Evolutionary conservation across 2,329 filamentous ascomycete genomes (phyloP).

Genomic region (Coniella vitis): DNA sequence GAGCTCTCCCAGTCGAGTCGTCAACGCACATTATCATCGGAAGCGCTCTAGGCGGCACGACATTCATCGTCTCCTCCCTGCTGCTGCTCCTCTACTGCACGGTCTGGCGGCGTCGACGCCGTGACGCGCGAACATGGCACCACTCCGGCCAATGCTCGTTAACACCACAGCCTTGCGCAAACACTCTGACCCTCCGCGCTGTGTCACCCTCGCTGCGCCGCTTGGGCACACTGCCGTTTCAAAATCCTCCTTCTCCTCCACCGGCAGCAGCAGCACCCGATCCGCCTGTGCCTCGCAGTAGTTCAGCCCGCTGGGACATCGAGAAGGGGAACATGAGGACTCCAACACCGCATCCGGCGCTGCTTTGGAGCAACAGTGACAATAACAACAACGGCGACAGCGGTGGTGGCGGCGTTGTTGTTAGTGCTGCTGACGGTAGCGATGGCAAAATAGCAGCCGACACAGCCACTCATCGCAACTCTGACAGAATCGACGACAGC

Average conservation of each 20-base stretch:
- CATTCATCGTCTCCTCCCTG: slow-evolving; percentile 1
- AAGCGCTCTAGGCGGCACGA: slow-evolving; percentile 3
- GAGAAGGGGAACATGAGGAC: slow-evolving; percentile 2
- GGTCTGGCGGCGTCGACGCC: not conserved
- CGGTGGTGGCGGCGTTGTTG: not conserved
- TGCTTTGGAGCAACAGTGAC: not conserved
- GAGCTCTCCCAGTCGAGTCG: not conserved
- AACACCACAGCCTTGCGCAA: not conserved
- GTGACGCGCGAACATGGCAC: too few relatives aligned
- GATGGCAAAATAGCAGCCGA: too few relatives aligned
- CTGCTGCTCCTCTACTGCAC: not conserved
- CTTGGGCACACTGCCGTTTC: not conserved
- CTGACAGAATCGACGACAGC: too few relatives aligned
- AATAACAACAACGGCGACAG: not conserved
- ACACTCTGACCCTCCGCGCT: not conserved
- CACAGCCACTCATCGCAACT: too few relatives aligned
- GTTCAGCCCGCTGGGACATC: slow-evolving; percentile 3
- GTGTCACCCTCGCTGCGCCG: not conserved
- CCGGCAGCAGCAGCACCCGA: not conserved
- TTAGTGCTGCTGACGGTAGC: not conserved
- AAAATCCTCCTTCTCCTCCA: not conserved
- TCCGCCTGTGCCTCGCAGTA: not conserved
- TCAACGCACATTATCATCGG: slow-evolving; percentile 8
- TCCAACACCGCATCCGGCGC: not conserved
- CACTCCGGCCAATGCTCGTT: not conserved